Evolutionary conservation across 164 flowering plant genomes (phyloP), one percentile per base, ranked within the genome.

Genomic region (Dillenia turbinata): DNA sequence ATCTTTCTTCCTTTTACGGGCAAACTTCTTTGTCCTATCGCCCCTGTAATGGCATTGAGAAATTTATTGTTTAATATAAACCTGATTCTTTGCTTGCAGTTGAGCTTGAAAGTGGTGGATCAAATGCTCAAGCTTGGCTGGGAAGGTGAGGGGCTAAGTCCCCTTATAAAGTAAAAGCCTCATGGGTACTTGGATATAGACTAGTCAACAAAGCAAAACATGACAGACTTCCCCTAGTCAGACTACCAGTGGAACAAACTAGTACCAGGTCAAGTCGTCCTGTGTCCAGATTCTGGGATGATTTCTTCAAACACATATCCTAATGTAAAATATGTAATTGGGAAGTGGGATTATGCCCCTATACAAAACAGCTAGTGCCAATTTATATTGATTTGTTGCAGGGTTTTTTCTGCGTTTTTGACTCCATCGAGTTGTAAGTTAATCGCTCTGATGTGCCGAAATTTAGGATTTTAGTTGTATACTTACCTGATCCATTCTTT

Each of bases 41-140:
- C 40, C 40, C 40, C 40, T 33, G 40, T 5, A 33, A 33, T 33
- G 5, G 40, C 5, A 7, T 4, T 33, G 40, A 24, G 9, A 4
- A 13, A 14, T 55, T n/a, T 19, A 8, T 9, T 60, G 14, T 19
- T 22, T 16, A n/a, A 46, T 14, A 56, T 46, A 64, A 60, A 59
- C 15, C 19, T 63, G 44, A 13, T 63, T 64, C 26, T 44, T 73
- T 52, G 19, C 64, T 58, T 81, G 73, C 84, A 94, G 99, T 79
- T 94, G 81, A 94, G 97, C 79, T 77, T 87, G 75, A 91, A 85
- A 78, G 96, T 91, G 57, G 96, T 89, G 56, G 96, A 94, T 85
- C 95, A 85, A 26, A 94, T 94, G 97, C 99, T 91, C 64, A 88
- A 88, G 78, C 95, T 91, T 68, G 97, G 98, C 14, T 89, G 97